Percentiles rank a stretch among this genome's conserved stretches.
Evolutionary conservation across 306 rosid genomes (phyloP).

Genomic region (Rubus parviflorus): DNA sequence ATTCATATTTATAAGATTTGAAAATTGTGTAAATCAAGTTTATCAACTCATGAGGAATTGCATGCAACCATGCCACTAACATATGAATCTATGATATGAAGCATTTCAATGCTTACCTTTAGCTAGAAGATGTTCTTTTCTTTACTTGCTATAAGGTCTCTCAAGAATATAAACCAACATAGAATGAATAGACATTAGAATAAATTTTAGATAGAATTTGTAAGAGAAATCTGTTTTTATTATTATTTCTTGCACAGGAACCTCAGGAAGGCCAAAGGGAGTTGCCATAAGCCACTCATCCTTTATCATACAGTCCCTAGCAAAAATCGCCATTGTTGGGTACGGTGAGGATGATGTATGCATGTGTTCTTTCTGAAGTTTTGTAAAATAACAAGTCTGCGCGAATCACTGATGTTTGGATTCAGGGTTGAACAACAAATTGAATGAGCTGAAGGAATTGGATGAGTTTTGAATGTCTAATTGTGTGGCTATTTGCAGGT

Average conservation of each 20-base stretch:
- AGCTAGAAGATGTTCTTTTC: too few species aligned
- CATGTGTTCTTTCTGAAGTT: constrained; percentile 4
- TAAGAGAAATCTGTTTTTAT: constrained; percentile 6
- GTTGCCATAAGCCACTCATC: constrained; percentile 74
- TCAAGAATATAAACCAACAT: neutral
- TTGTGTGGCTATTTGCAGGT: constrained; percentile 46
- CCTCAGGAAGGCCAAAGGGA: constrained; percentile 93
- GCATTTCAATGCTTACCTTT: neutral
- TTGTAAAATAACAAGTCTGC: neutral
- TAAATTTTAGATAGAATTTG: neutral
- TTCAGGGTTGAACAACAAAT: neutral
- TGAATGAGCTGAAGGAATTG: neutral
- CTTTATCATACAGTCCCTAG: constrained; percentile 68
- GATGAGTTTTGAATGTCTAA: constrained; percentile 1
- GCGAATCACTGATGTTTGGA: constrained; percentile 11
- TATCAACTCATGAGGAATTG: neutral
- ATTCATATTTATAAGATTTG: neutral
- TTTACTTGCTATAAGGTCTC: too few species aligned
- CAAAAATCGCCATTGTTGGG: constrained; percentile 78
- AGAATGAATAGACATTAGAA: too few species aligned
- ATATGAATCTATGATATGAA: too few species aligned
- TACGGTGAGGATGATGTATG: constrained; percentile 86
- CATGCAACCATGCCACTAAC: too few species aligned
- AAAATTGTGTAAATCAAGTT: neutral
- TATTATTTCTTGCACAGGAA: constrained; percentile 51